Conservation (phyloP, 768 basidiomycete species). For the Phylloporus rhodoxanthus region DNA sequence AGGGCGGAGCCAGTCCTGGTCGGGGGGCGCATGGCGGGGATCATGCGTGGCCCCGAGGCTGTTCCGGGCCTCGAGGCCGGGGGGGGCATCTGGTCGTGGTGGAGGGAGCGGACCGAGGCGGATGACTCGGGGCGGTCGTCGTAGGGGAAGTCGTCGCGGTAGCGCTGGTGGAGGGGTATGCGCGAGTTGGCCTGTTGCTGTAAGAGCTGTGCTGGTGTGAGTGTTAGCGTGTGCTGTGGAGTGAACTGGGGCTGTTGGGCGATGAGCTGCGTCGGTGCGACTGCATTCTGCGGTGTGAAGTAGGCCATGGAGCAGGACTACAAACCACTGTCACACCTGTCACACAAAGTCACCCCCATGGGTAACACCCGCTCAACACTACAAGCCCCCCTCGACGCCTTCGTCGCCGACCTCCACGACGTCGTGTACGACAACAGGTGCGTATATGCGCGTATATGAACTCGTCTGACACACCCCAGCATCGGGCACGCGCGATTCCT, state of each 20-base stretch:
- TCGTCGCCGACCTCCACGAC: slow-evolving; percentile 82
- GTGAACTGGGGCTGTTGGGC: slow-evolving; percentile 2
- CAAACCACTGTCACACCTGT: slow-evolving; percentile 17
- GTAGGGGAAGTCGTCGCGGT: slow-evolving; percentile 18
- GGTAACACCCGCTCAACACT: slow-evolving; percentile 73
- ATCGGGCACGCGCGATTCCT: slow-evolving; percentile 34
- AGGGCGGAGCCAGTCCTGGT: slow-evolving; percentile 28
- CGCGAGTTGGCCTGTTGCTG: slow-evolving; percentile 30
- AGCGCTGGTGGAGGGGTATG: slow-evolving; percentile 10
- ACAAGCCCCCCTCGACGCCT: slow-evolving; percentile 83
- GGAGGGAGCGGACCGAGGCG: slow-evolving; percentile 26
- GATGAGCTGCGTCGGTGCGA: slow-evolving; percentile 24
- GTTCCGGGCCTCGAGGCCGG: slow-evolving; percentile 25
- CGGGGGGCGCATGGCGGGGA: slow-evolving; percentile 22
- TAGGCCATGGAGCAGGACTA: background rate
- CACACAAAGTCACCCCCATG: slow-evolving; percentile 38
- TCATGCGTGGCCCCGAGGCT: slow-evolving; percentile 24
- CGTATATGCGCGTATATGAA: slow-evolving; percentile 8
- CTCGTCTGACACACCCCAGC: slow-evolving; percentile 4
- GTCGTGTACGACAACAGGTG: slow-evolving; percentile 91
- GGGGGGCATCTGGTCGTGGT: slow-evolving; percentile 24
- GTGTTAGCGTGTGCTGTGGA: slow-evolving; percentile 11
- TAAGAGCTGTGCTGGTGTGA: slow-evolving; percentile 35
- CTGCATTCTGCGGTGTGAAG: slow-evolving; percentile 1
- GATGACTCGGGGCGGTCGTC: slow-evolving; percentile 27